phyloP scores from a whole-genome alignment of 164 flowering plant genomes.

The Saururus chinensis region DNA sequence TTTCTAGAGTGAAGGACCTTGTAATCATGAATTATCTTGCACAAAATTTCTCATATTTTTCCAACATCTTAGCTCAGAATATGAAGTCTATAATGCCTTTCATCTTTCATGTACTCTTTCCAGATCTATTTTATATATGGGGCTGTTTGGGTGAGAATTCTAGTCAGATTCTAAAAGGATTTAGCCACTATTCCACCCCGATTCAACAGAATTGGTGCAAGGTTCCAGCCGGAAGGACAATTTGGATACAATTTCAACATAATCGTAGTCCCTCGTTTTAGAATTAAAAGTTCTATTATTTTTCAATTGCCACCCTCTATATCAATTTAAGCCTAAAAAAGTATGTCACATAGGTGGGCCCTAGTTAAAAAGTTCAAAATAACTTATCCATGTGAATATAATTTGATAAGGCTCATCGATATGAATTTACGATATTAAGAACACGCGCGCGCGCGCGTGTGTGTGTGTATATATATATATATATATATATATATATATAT shows the following conservation, averaged over 20 bases:
- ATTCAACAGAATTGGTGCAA: background rate
- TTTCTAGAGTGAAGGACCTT: background rate
- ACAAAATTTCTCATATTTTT: background rate
- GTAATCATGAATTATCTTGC: background rate
- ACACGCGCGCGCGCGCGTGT: no score
- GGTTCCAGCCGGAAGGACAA: background rate
- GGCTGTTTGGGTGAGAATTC: background rate
- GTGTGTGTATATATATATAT: no score
- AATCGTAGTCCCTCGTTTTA: no score
- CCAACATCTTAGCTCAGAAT: background rate
- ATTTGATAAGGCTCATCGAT: no score
- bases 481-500: no score
- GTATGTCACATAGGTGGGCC: background rate
- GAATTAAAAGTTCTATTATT: background rate
- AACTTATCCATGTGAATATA: no score
- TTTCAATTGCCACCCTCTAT: no score
- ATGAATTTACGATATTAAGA: no score
- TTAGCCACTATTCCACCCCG: background rate
- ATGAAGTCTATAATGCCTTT: background rate
- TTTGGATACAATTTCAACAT: background rate
- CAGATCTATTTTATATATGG: no score
- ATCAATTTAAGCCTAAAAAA: no score
- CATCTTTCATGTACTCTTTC: no score
- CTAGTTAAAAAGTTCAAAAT: no score
- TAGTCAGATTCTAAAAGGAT: background rate